Conservation (phyloP, 306 rosid species). For the Lagenaria siceraria region DNA sequence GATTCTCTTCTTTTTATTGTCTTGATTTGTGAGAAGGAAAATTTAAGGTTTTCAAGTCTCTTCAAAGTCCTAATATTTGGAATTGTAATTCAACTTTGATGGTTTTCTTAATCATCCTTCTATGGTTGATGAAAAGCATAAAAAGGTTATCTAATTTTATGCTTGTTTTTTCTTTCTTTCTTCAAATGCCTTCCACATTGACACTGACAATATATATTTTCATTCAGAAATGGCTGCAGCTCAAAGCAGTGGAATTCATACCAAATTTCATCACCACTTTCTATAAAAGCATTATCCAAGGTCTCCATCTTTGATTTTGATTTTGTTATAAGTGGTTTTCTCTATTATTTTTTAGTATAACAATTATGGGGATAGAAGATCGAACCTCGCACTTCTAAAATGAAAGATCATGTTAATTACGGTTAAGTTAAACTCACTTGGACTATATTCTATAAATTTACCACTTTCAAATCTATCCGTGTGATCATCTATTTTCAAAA, state of each 20-base stretch:
- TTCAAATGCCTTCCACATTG: not conserved
- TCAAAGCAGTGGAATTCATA: not conserved
- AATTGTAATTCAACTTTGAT: not conserved
- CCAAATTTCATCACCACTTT: not conserved
- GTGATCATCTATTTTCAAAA: too few relatives aligned
- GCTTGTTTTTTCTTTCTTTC: not conserved
- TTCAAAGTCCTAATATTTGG: not conserved
- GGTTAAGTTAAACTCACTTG: too few relatives aligned
- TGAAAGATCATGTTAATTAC: too few relatives aligned
- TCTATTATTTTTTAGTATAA: too few relatives aligned
- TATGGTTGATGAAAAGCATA: not conserved
- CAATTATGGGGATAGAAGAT: too few relatives aligned
- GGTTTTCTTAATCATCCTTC: not conserved
- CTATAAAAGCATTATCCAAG: not conserved
- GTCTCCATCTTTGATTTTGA: not conserved
- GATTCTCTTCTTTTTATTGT: not conserved
- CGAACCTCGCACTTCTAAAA: too few relatives aligned
- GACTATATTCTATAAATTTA: not conserved
- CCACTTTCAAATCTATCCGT: not conserved
- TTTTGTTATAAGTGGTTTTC: not conserved
- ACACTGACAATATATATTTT: not conserved
- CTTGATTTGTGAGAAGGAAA: not conserved
- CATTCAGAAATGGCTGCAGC: not conserved
- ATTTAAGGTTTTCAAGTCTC: not conserved
- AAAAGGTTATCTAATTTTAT: not conserved